Percentiles rank a stretch among this genome's conserved stretches.
phyloP scores from a whole-genome alignment of 352 stramenopile genomes.

The Globisporangium paddicum region DNA sequence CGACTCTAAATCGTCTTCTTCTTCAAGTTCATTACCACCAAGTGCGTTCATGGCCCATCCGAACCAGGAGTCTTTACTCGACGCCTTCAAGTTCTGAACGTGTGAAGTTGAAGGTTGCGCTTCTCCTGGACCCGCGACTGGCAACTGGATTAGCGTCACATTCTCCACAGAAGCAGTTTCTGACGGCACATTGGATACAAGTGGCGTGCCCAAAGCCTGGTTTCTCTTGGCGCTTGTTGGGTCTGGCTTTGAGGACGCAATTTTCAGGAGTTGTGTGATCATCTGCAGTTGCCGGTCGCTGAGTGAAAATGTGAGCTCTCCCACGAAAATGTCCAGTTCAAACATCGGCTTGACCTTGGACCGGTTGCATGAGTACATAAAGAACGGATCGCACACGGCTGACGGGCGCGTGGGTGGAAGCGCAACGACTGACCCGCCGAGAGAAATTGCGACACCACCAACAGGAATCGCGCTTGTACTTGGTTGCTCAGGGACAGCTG shows the following conservation, averaged over 20 bases:
- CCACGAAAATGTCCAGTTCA: conserved; percentile 69
- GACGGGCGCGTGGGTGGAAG: conserved; percentile 41
- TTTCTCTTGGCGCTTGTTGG: conserved; percentile 8
- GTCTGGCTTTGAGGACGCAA: conserved; percentile 26
- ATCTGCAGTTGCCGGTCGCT: conserved; percentile 81
- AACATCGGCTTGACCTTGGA: conserved; percentile 36
- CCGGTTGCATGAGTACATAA: conserved; percentile 54
- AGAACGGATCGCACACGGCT: conserved; percentile 57
- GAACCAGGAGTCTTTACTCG: conserved; percentile 42
- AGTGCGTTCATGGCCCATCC: conserved; percentile 68
- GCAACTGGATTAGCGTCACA: background rate
- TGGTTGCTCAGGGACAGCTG: background rate
- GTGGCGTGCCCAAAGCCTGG: background rate
- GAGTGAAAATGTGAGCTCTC: conserved; percentile 68
- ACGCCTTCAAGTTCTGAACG: background rate
- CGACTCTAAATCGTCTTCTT: conserved; percentile 63
- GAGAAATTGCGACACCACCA: background rate
- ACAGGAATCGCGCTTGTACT: conserved; percentile 6
- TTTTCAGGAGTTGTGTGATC: conserved; percentile 62
- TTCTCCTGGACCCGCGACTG: background rate
- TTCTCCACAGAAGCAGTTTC: background rate
- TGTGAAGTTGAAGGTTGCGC: background rate
- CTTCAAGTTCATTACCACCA: conserved; percentile 36
- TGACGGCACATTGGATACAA: background rate
- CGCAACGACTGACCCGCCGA: background rate